Conservation (phyloP, 495 filamentous ascomycete genomes). For the Talaromyces ruber region DNA sequence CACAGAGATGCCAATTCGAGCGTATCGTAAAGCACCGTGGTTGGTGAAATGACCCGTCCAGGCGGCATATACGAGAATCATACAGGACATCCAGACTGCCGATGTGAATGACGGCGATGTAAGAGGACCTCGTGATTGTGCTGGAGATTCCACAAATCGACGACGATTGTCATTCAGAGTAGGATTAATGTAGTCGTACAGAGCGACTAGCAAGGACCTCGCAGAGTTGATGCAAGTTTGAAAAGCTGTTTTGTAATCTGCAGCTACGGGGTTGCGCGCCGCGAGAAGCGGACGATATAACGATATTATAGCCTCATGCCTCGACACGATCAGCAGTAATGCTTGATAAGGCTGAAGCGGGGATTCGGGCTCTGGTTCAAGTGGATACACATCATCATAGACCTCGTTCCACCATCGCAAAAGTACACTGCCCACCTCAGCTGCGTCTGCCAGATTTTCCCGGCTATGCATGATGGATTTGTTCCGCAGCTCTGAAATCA, state of each 20-base stretch:
- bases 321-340: conserved; percentile 24
- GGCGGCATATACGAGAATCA: conserved; percentile 38
- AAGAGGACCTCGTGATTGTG: conserved; percentile 17
- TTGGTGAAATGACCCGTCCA: conserved; percentile 28
- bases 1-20: conserved; percentile 21
- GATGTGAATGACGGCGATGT: conserved; percentile 41
- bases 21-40: conserved; percentile 24
- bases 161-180: not conserved
- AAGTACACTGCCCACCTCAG: conserved; percentile 28
- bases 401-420: conserved; percentile 40
- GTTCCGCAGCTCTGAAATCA: conserved; percentile 37
- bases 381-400: conserved; percentile 31
- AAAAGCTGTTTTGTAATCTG: conserved; percentile 33
- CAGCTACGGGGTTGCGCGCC: conserved; percentile 16
- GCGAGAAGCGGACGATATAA: conserved; percentile 36
- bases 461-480: conserved; percentile 34
- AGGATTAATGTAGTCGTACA: conserved; percentile 22
- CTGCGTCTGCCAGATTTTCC: conserved; percentile 22
- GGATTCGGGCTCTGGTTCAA: conserved; percentile 13
- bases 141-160: not conserved
- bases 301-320: conserved; percentile 37
- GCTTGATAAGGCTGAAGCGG: conserved; percentile 23
- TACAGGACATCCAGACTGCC: conserved; percentile 40
- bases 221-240: conserved; percentile 37
- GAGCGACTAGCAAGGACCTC: conserved; percentile 25